Evolutionary conservation across 2,329 filamentous ascomycete species (phyloP), one percentile per base, ranked within the genome.

Genomic region (Neofusicoccum sp.): DNA sequence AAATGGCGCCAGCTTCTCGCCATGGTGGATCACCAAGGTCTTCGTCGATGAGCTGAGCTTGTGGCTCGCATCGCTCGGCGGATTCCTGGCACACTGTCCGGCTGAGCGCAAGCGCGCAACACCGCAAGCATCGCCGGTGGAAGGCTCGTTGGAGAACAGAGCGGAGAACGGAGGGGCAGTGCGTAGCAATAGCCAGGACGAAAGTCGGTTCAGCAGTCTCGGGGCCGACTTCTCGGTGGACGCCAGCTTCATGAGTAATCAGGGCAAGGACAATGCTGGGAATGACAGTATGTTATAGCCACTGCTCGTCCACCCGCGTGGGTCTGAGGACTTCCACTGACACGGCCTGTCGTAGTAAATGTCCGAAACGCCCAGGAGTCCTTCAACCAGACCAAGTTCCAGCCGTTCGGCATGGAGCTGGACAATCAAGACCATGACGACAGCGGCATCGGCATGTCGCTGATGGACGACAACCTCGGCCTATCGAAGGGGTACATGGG

Each of bases 1-100:
- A 41, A 87, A 89, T 65, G 89, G 89, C 16, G 86, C 88, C 70
- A 93, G 89, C 69, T 96, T 93, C 70, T 89, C 90, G n/a, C 88
- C 89, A 5, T 96, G 91, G 91, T 95, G 90, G 90, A 90, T 97
- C 61, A 92, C 92, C 3, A 96, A 97, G 73, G 93, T 93, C 61
- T 98, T 93, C 82, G 85, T 97, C 57, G 93, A 97, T 70, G 93
- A 98, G 77, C 96, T 96, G 90, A 86, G 92, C 53, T 83, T 89
- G 61, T 97, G 96, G 83, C 81, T 96, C 66, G 91, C 91, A 0
- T 91, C 96, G 69, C 88, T 93, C 68, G 93, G 93, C 54, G 93
- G 93, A 0, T 97, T 97, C 71, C 87, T 97, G 79, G 81, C 81
- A 33, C 79, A 81, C 63, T 73, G 24, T 12, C 28, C 53, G 16